Percentiles rank a stretch among this genome's conserved stretches.
These are phyloP conservation scores for Fusarium odoratissimum DNA, from an alignment of 2,329 filamentous ascomycete species.

Conservation along the genomic window DNA sequence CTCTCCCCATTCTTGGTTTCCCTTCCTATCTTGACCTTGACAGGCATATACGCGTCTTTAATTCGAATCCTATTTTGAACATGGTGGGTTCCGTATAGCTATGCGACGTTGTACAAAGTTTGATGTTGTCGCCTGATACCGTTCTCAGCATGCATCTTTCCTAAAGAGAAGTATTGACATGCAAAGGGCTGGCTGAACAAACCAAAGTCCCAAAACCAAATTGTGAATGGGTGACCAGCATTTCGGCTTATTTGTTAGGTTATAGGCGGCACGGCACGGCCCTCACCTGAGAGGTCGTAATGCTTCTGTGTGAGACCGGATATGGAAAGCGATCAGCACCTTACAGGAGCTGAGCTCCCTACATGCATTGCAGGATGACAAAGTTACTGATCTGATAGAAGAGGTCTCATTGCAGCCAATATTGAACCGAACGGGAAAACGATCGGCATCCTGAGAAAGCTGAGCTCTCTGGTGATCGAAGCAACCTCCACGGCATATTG, in stretches of 20 bases:
- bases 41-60: background rate
- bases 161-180: background rate
- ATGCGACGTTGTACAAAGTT: background rate
- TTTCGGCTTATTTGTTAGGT: background rate
- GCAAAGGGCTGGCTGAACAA: background rate
- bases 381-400: no score
- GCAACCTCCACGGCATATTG: background rate
- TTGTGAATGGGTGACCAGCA: no score
- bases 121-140: no score
- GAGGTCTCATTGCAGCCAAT: background rate
- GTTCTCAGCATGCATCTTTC: background rate
- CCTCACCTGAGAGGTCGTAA: background rate
- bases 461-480: background rate
- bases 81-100: no score
- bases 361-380: background rate
- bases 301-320: no score
- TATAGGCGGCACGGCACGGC: background rate
- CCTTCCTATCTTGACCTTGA: background rate
- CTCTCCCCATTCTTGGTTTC: background rate
- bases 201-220: background rate
- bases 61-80: fast-evolving
- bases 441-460: background rate
- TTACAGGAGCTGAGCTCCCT: background rate
- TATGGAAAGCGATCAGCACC: background rate
- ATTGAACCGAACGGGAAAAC: background rate